These are phyloP conservation scores for Penicillium corylophilum DNA, from an alignment of 2,329 filamentous ascomycete genomes.

Conservation along the genomic window DNA sequence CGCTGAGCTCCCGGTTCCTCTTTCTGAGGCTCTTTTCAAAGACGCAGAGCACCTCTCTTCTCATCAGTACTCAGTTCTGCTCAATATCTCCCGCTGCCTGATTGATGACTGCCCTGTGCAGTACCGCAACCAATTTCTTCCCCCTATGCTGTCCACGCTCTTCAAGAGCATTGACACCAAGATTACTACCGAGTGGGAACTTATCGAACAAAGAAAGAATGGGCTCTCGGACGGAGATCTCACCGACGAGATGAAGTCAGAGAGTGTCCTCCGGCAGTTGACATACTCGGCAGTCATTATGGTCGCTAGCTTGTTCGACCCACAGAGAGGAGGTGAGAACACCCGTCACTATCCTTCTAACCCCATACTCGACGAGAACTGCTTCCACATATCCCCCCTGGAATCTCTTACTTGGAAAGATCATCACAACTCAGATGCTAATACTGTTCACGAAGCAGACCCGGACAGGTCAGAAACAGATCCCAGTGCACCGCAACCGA, in stretches of 20 bases:
- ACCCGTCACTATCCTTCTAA: background rate
- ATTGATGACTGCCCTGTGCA: constrained; percentile 88
- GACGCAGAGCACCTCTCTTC: constrained; percentile 81
- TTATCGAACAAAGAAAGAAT: constrained; percentile 60
- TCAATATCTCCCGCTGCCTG: constrained; percentile 83
- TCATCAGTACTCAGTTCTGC: constrained; percentile 89
- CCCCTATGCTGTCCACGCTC: constrained; percentile 75
- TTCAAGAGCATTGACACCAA: constrained; percentile 87
- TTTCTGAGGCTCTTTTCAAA: constrained; percentile 80
- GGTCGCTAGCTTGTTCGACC: constrained; percentile 84
- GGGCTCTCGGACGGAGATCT: constrained; percentile 72
- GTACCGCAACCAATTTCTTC: constrained; percentile 75
- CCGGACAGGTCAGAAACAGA: constrained; percentile 37
- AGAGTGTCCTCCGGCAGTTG: constrained; percentile 89
- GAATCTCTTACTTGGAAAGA: background rate
- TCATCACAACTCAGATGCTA: background rate
- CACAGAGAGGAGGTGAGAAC: constrained; percentile 60
- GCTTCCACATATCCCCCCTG: background rate
- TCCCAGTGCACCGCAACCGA: constrained; percentile 32
- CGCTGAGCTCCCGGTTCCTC: constrained; percentile 72
- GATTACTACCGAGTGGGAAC: constrained; percentile 82
- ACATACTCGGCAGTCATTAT: constrained; percentile 91
- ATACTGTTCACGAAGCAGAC: constrained; percentile 22
- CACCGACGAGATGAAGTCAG: constrained; percentile 95
- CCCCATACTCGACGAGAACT: background rate